Evolutionary conservation across 2,329 filamentous ascomycete genomes (phyloP).

Genomic region (Talaromyces verruculosus): DNA sequence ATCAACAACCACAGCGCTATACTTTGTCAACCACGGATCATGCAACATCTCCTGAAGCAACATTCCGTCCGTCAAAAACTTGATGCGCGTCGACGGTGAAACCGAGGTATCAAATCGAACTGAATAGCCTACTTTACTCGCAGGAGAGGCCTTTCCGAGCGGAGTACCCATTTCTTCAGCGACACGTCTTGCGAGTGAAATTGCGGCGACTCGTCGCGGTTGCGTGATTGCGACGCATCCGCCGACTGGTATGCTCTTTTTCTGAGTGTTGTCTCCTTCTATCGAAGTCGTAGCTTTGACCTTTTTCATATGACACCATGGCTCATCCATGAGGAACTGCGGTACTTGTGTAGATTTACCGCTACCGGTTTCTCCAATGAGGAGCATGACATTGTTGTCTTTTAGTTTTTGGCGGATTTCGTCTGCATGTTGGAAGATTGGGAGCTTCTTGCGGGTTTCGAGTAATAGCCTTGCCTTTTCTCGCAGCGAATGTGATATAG

Average conservation of each 20-base stretch:
- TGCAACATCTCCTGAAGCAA: constrained; percentile 87
- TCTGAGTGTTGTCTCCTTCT: constrained; percentile 26
- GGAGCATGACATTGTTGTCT: constrained; percentile 71
- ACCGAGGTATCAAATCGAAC: constrained; percentile 90
- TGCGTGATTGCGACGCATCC: constrained; percentile 92
- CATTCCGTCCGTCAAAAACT: constrained; percentile 96
- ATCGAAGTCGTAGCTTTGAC: constrained; percentile 46
- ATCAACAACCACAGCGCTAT: constrained; percentile 88
- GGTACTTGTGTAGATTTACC: constrained; percentile 97
- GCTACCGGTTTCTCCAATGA: constrained; percentile 92
- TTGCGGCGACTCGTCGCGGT: constrained; percentile 88
- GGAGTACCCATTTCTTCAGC: constrained; percentile 75
- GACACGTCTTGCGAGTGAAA: constrained; percentile 83
- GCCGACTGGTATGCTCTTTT: constrained; percentile 57
- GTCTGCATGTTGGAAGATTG: constrained; percentile 73
- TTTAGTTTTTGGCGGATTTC: constrained; percentile 66
- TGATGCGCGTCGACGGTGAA: constrained; percentile 79
- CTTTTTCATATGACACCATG: constrained; percentile 70
- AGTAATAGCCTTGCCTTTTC: constrained; percentile 51
- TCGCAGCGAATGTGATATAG: constrained; percentile 32
- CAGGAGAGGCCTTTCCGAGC: constrained; percentile 58
- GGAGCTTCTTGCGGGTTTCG: constrained; percentile 64
- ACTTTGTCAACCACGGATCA: constrained; percentile 77
- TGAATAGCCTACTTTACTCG: constrained; percentile 78
- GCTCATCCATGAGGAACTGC: constrained; percentile 77